A percentile compares a stretch with the other conserved stretches of the same genome.
Evolutionary conservation across 129 eudicot species (phyloP).

Genomic region (Tagetes patula): DNA sequence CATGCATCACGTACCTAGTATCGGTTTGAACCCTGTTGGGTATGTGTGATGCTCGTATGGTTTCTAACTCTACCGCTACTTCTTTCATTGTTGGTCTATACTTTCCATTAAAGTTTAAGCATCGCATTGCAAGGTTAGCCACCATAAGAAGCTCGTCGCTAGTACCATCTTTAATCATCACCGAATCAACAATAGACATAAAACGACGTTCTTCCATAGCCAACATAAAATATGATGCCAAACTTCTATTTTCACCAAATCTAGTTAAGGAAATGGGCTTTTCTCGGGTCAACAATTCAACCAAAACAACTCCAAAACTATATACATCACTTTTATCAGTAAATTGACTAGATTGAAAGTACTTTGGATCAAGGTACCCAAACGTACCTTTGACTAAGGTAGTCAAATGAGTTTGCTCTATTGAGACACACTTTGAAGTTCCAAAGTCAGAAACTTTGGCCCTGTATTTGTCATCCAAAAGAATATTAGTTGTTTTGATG

Average conservation of each 20-base stretch:
- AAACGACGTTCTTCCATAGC: conserved; percentile 27
- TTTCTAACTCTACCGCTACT: too few species aligned
- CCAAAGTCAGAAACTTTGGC: conserved; percentile 33
- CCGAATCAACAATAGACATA: conserved; percentile 18
- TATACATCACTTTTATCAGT: too few species aligned
- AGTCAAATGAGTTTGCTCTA: conserved; percentile 30
- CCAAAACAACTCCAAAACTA: too few species aligned
- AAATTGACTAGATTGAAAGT: not conserved
- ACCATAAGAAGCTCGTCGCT: not conserved
- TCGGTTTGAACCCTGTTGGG: too few species aligned
- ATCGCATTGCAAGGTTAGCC: not conserved
- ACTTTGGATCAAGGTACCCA: conserved; percentile 15
- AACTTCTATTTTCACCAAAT: not conserved
- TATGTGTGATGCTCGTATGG: too few species aligned
- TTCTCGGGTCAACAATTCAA: too few species aligned
- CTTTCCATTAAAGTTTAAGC: too few species aligned
- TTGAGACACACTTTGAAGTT: conserved; percentile 15
- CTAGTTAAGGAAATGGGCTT: too few species aligned
- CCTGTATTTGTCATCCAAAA: conserved; percentile 23
- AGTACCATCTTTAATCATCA: conserved; percentile 4
- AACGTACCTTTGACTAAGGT: conserved; percentile 25
- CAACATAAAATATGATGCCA: conserved; percentile 16
- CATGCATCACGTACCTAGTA: not conserved
- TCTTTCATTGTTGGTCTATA: too few species aligned
- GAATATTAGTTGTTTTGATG: not conserved